Evolutionary conservation across 768 basidiomycete species (phyloP), one percentile per base, ranked within the genome.

Genomic region (Podaxis sp.): DNA sequence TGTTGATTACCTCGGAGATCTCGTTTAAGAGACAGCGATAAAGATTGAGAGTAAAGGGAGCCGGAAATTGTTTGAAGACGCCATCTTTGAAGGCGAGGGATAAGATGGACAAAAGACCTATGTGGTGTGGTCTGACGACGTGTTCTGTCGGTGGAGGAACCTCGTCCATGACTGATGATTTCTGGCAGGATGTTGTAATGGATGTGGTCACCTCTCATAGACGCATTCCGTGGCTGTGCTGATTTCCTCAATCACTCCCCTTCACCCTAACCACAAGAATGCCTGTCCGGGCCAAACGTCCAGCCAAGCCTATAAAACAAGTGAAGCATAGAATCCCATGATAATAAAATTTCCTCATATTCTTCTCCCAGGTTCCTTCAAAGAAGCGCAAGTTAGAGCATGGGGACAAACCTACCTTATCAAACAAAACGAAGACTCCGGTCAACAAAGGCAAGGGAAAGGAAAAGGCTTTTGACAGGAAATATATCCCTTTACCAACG

Each of bases 41-140:
- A 13, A 90, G 67, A 65, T 87, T 84, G 18, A 91, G 74, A 13
- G 83, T 69, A 67, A 89, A 91, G 5, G 72, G 64, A 21, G 81
- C 69, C 1, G 89, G 83, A 9, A 90, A 77, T 25, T 77, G 77
- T 58, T 78, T 79, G 46, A 79, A 72, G 25, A 78, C 77, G 60
- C 78, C 77, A 63, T 88, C 85, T 68, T 83, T 87, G 70, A 86
- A 89, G 3, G 82, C 74, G 11, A 88, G 74, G 61, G 85, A 75
- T 37, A 92, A 75, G 25, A 91, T 74, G 36, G 82, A 81, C 35
- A 93, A 76, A 14, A 93, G 74, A 52, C 81, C 81, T 54, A 93
- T 76, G 69, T 94, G 92, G 66, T 93, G 91, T 1, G 91, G 90
- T 57, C 85, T 79, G 28, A 93, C 78, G 59, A 85, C 77, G 71